Evolutionary conservation across 345 rosid species (phyloP).

Genomic region (Carallia pectinifolia): DNA sequence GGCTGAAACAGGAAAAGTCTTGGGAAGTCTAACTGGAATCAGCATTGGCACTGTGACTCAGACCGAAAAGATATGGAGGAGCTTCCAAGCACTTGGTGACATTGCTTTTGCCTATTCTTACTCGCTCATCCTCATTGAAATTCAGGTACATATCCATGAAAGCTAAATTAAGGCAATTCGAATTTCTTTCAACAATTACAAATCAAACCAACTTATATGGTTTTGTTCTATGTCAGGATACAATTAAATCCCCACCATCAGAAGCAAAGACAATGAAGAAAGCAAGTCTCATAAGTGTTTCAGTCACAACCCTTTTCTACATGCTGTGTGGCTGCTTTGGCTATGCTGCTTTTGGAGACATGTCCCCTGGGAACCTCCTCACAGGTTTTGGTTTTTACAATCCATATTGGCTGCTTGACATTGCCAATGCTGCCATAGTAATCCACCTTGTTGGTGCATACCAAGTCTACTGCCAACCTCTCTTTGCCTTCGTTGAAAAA

Average conservation of each 20-base stretch:
- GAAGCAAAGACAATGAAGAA: constrained; percentile 82
- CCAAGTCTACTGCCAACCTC: constrained; percentile 92
- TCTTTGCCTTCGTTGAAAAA: constrained; percentile 76
- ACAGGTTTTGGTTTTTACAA: constrained; percentile 75
- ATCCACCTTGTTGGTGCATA: constrained; percentile 86
- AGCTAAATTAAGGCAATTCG: not conserved
- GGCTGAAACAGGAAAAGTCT: constrained; percentile 47
- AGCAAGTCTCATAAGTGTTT: constrained; percentile 63
- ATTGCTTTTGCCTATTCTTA: constrained; percentile 89
- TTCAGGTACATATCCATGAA: constrained; percentile 47
- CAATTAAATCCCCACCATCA: constrained; percentile 61
- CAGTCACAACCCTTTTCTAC: constrained; percentile 80
- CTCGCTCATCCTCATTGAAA: constrained; percentile 80
- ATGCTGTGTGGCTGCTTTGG: constrained; percentile 90
- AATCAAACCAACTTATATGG: not conserved
- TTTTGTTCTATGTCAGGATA: constrained; percentile 41
- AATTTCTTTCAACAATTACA: not conserved
- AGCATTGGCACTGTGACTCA: constrained; percentile 51
- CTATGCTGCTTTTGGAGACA: constrained; percentile 85
- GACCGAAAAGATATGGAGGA: constrained; percentile 73
- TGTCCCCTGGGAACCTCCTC: constrained; percentile 73
- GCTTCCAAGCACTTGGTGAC: constrained; percentile 90
- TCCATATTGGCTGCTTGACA: constrained; percentile 89
- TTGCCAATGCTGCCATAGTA: constrained; percentile 77
- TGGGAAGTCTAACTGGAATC: constrained; percentile 80